These are phyloP conservation scores for Hyphodiscus sp. DNA, from an alignment of 2,329 filamentous ascomycete species.

Conservation along the genomic window DNA sequence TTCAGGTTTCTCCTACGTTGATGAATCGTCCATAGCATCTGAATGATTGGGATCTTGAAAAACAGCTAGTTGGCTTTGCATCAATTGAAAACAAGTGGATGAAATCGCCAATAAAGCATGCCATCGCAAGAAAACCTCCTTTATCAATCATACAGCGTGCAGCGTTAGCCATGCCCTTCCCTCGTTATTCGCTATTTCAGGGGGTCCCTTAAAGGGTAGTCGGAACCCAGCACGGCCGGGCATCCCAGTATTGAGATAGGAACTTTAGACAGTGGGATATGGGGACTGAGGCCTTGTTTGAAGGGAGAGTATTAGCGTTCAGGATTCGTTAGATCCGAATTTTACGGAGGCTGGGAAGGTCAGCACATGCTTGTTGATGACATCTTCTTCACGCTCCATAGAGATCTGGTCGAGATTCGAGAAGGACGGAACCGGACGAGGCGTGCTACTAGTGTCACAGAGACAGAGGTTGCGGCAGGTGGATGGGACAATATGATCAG, in stretches of 20 bases:
- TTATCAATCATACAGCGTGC: conserved; percentile 9
- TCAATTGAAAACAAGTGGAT: conserved; percentile 4
- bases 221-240: background rate
- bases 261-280: conserved; percentile 7
- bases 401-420: too few species aligned
- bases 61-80: too few species aligned
- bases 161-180: conserved; percentile 9
- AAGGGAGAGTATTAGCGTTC: conserved; percentile 13
- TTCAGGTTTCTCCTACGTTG: too few species aligned
- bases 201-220: conserved; percentile 1
- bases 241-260: conserved; percentile 8
- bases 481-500: too few species aligned
- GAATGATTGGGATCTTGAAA: too few species aligned
- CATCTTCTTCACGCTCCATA: too few species aligned
- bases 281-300: conserved; percentile 6
- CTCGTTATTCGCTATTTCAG: conserved; percentile 5
- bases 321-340: conserved; percentile 11
- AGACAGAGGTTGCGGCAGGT: too few species aligned
- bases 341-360: conserved; percentile 9
- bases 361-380: too few species aligned
- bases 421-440: too few species aligned
- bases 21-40: too few species aligned
- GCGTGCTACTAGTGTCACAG: too few species aligned
- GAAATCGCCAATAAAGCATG: conserved; percentile 12
- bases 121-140: conserved; percentile 14